phyloP scores from a whole-genome alignment of 441 rosid genomes.

The Corymbia calophylla region DNA sequence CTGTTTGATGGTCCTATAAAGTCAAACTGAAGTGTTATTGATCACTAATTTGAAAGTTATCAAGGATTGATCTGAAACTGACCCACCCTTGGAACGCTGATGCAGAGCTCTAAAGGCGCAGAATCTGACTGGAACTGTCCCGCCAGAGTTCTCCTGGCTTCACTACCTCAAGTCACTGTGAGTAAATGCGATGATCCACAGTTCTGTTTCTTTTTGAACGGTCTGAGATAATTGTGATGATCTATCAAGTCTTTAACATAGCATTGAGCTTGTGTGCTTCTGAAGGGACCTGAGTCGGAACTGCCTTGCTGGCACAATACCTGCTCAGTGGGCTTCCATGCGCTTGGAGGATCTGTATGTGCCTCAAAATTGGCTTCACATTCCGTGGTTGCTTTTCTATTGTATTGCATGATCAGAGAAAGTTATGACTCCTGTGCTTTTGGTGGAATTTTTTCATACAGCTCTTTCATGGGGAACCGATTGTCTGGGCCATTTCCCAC shows the following conservation, averaged over 20 bases:
- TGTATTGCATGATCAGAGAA: not conserved
- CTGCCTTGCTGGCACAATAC: slow-evolving; percentile 60
- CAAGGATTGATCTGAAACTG: not conserved
- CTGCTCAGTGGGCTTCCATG: slow-evolving; percentile 75
- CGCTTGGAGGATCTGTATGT: slow-evolving; percentile 56
- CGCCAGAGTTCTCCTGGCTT: slow-evolving; percentile 69
- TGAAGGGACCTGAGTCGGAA: slow-evolving; percentile 85
- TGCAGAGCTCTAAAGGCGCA: slow-evolving; percentile 63
- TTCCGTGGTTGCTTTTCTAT: not conserved
- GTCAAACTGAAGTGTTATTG: not conserved
- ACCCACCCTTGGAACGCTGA: not conserved
- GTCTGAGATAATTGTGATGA: not conserved
- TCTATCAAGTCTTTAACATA: not conserved
- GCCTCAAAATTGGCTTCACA: not conserved
- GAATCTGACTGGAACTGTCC: slow-evolving; percentile 62
- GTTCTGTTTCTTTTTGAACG: not conserved
- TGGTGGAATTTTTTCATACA: slow-evolving; percentile 17
- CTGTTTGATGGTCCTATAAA: not conserved
- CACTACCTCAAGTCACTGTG: slow-evolving; percentile 59
- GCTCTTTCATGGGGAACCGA: slow-evolving; percentile 86
- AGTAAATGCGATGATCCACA: slow-evolving; percentile 1
- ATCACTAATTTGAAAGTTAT: not conserved
- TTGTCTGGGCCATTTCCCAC: slow-evolving; percentile 81
- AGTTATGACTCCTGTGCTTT: not conserved
- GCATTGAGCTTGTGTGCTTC: not conserved